These are phyloP conservation scores for Singerocomus inundabilis DNA, from an alignment of 1,284 basidiomycete species.

Conservation along the genomic window DNA sequence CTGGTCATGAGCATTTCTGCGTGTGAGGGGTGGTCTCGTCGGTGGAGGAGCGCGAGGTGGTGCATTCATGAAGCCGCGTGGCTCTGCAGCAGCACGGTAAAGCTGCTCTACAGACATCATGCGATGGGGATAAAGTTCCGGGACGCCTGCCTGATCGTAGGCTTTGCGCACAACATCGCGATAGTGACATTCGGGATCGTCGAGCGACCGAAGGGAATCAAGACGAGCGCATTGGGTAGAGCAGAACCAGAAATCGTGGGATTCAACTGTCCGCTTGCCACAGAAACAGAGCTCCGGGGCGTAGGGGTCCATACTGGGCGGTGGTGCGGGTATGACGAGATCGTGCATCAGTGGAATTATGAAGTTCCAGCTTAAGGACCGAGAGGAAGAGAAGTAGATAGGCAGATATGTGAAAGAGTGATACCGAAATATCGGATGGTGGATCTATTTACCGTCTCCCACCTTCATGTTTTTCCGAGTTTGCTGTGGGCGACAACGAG, in stretches of 20 bases:
- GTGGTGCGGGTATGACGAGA: slow-evolving; percentile 4
- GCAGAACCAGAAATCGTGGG: slow-evolving; percentile 32
- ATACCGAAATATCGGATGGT: not conserved
- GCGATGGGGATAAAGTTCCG: slow-evolving; percentile 5
- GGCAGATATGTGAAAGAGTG: not conserved
- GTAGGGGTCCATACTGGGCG: slow-evolving; percentile 13
- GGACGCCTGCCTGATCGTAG: slow-evolving; percentile 4
- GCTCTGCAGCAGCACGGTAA: not conserved
- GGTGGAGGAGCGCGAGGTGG: not conserved
- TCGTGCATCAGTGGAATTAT: not conserved
- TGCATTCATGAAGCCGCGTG: not conserved
- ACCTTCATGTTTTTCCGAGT: slow-evolving; percentile 9
- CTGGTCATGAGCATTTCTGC: not conserved
- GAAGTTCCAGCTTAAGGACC: not conserved
- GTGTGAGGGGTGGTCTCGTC: not conserved
- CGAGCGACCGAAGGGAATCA: slow-evolving; percentile 31
- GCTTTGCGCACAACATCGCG: slow-evolving; percentile 21
- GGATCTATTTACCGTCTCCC: slow-evolving; percentile 14
- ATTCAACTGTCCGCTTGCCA: slow-evolving; percentile 19
- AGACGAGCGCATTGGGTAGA: slow-evolving; percentile 28
- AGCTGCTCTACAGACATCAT: slow-evolving; percentile 13
- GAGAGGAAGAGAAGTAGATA: not conserved
- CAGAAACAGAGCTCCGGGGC: slow-evolving; percentile 25
- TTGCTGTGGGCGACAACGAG: slow-evolving; percentile 4
- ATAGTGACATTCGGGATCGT: slow-evolving; percentile 22